A percentile compares a stretch with the other conserved stretches of the same genome.
Evolutionary conservation across 2,329 filamentous ascomycete species (phyloP).

Genomic region (Diaporthe velutina): DNA sequence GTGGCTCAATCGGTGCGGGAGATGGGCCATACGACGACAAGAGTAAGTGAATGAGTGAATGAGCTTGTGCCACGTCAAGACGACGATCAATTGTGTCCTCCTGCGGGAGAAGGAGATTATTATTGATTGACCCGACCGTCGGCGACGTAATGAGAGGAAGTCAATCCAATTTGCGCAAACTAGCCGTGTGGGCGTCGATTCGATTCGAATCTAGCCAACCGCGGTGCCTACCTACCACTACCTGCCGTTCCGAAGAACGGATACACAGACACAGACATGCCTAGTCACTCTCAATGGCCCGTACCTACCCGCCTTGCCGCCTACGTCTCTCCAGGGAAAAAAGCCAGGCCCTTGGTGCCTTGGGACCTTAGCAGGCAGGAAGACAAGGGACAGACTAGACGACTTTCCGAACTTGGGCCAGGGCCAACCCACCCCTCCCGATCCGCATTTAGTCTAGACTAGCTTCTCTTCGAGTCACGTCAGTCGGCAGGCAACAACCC

Average conservation of each 20-base stretch:
- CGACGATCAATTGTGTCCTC: constrained; percentile 10
- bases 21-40: not conserved
- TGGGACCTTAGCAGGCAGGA: not conserved
- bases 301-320: not conserved
- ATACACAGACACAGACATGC: not conserved
- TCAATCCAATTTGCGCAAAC: constrained; percentile 28
- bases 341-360: not conserved
- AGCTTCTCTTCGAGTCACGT: not conserved
- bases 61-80: constrained; percentile 33
- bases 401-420: constrained; percentile 2
- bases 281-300: not conserved
- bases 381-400: not conserved
- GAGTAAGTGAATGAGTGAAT: constrained; percentile 22
- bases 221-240: not conserved
- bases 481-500: constrained; percentile 14
- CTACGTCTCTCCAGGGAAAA: constrained; percentile 8
- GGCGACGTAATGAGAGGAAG: constrained; percentile 21
- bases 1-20: constrained; percentile 20
- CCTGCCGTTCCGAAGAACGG: constrained; percentile 16
- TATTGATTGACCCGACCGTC: constrained; percentile 26
- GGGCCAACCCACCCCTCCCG: not conserved
- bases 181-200: constrained; percentile 17
- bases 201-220: not conserved
- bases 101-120: constrained; percentile 14
- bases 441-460: constrained; percentile 11